These are phyloP conservation scores for Podila clonocystis DNA, from an alignment of 192 early-diverging fungal species.

Conservation along the genomic window DNA sequence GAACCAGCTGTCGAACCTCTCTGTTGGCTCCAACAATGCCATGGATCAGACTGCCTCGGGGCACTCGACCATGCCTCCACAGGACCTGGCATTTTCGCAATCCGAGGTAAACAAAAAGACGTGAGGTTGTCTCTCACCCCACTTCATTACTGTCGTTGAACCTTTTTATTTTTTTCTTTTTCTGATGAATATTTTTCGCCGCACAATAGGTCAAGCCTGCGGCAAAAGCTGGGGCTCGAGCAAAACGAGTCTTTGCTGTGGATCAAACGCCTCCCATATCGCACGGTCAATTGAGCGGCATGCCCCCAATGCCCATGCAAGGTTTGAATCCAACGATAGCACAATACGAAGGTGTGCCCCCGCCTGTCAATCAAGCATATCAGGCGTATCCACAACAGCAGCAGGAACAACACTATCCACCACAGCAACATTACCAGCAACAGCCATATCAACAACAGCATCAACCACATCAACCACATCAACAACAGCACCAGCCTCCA, in stretches of 20 bases:
- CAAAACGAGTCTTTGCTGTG: slow-evolving; percentile 37
- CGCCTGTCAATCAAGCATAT: not conserved
- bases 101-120: slow-evolving; percentile 19
- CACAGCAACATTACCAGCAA: slow-evolving; percentile 38
- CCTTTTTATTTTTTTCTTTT: not conserved
- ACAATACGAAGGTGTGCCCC: slow-evolving; percentile 26
- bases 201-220: slow-evolving; percentile 17
- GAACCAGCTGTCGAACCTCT: slow-evolving; percentile 37
- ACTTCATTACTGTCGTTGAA: too few relatives aligned
- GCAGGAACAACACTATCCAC: slow-evolving; percentile 10
- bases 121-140: not conserved
- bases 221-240: slow-evolving; percentile 34
- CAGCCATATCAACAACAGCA: slow-evolving; percentile 37
- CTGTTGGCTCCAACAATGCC: slow-evolving; percentile 14
- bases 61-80: slow-evolving; percentile 19
- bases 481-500: not conserved
- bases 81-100: slow-evolving; percentile 13
- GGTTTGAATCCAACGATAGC: slow-evolving; percentile 18
- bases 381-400: slow-evolving; percentile 31
- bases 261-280: slow-evolving; percentile 21
- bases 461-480: not conserved
- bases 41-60: slow-evolving; percentile 24
- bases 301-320: slow-evolving; percentile 22
- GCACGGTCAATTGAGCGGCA: slow-evolving; percentile 20
- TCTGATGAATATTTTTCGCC: not conserved